Percentiles rank a stretch among this genome's conserved stretches.
phyloP scores from a whole-genome alignment of 768 basidiomycete species.

The Pisolithus sp. region DNA sequence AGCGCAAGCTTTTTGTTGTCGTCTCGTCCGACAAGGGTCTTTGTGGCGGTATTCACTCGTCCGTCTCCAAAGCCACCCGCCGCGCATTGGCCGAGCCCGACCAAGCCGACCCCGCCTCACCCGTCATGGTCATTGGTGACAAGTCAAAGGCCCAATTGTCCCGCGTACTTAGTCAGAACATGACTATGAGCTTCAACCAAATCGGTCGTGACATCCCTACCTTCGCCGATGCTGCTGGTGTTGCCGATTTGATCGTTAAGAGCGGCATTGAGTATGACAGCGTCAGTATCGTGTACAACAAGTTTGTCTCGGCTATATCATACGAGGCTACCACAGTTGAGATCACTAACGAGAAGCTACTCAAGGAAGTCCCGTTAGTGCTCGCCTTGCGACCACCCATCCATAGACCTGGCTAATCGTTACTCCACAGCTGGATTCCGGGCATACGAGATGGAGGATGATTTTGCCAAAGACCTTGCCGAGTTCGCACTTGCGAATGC shows the following conservation, averaged over 20 bases:
- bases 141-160: constrained; percentile 92
- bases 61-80: constrained; percentile 86
- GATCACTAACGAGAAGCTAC: constrained; percentile 73
- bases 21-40: constrained; percentile 98
- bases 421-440: constrained; percentile 69
- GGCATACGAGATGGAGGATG: constrained; percentile 97
- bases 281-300: constrained; percentile 75
- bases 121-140: constrained; percentile 89
- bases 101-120: constrained; percentile 47
- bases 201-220: constrained; percentile 97
- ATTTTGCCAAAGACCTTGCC: constrained; percentile 85
- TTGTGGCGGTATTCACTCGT: constrained; percentile 99
- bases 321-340: constrained; percentile 76
- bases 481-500: constrained; percentile 97
- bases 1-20: constrained; percentile 86
- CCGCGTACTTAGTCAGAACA: constrained; percentile 56
- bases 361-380: constrained; percentile 76
- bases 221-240: constrained; percentile 90
- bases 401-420: not conserved
- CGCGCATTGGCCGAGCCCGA: constrained; percentile 53
- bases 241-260: constrained; percentile 88
- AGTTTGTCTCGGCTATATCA: constrained; percentile 82
- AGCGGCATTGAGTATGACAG: constrained; percentile 83
- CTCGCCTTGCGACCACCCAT: not conserved
- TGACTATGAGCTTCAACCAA: constrained; percentile 90